Conservation (phyloP, 2,329 filamentous ascomycete genomes). For the Xylariaceae sp. region DNA sequence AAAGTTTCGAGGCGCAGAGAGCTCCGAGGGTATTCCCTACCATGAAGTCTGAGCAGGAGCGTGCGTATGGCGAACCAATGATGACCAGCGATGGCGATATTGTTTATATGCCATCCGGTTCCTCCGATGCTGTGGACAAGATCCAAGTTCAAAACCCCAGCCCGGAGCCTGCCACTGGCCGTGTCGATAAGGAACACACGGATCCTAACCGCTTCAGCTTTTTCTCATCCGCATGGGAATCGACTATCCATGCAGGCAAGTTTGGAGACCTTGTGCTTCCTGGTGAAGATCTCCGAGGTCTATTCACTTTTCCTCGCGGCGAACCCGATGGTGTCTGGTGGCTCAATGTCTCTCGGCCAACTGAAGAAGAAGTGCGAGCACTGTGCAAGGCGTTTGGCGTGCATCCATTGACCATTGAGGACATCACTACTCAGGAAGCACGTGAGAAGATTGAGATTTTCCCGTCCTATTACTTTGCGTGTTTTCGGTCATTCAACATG, state of each 20-base stretch:
- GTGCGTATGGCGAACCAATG: slow-evolving; percentile 31
- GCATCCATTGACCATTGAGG: slow-evolving; percentile 91
- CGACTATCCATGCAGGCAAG: slow-evolving; percentile 85
- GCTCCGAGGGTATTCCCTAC: slow-evolving; percentile 55
- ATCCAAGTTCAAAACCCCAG: slow-evolving; percentile 29
- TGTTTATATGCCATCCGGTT: slow-evolving; percentile 46
- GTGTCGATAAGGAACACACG: slow-evolving; percentile 37
- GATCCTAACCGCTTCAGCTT: slow-evolving; percentile 87
- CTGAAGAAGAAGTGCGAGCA: slow-evolving; percentile 78
- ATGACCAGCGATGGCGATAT: slow-evolving; percentile 53
- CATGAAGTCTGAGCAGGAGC: slow-evolving; percentile 43
- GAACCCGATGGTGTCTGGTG: slow-evolving; percentile 87
- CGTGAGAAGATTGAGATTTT: slow-evolving; percentile 99
- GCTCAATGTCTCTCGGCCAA: slow-evolving; percentile 89
- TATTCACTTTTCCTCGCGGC: slow-evolving; percentile 65
- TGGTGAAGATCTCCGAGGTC: slow-evolving; percentile 80
- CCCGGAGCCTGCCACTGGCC: slow-evolving; percentile 6
- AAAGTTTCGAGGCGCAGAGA: slow-evolving; percentile 46
- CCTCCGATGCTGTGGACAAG: slow-evolving; percentile 47
- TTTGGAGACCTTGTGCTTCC: slow-evolving; percentile 84
- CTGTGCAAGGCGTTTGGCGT: slow-evolving; percentile 94
- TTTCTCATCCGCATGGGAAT: slow-evolving; percentile 92
- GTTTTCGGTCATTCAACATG: slow-evolving; percentile 84
- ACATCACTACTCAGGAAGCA: slow-evolving; percentile 91
- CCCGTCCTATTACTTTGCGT: slow-evolving; percentile 95